Evolutionary conservation across 2,329 filamentous ascomycete species (phyloP).

Genomic region (Periglandula ipomoeae): DNA sequence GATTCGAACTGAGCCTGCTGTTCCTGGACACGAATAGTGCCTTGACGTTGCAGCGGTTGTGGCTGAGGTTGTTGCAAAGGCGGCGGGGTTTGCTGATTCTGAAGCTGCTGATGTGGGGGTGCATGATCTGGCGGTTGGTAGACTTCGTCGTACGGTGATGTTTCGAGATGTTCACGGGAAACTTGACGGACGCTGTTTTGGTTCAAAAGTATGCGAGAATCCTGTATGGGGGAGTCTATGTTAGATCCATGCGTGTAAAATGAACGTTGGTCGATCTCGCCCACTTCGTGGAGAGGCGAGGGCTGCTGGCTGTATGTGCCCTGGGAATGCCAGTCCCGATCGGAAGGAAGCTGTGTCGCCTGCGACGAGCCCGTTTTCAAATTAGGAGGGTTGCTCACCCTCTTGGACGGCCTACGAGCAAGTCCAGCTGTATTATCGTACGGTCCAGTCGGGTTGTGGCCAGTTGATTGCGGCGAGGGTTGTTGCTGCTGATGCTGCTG

Average conservation of each 20-base stretch:
- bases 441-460: slow-evolving; percentile 20
- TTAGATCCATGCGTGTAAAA: slow-evolving; percentile 29
- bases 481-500: slow-evolving; percentile 15
- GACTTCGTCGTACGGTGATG: slow-evolving; percentile 37
- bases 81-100: slow-evolving; percentile 11
- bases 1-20: slow-evolving; percentile 23
- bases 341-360: slow-evolving; percentile 7
- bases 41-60: slow-evolving; percentile 17
- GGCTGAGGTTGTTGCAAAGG: slow-evolving; percentile 15
- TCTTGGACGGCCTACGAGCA: slow-evolving; percentile 47
- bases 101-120: slow-evolving; percentile 24
- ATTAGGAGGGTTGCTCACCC: slow-evolving; percentile 39
- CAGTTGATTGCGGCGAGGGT: slow-evolving; percentile 1
- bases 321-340: slow-evolving; percentile 15
- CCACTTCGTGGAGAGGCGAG: slow-evolving; percentile 36
- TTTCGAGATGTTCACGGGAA: slow-evolving; percentile 32
- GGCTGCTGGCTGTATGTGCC: slow-evolving; percentile 12
- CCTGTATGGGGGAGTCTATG: slow-evolving; percentile 30
- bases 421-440: slow-evolving; percentile 43
- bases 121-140: slow-evolving; percentile 23
- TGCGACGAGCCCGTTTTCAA: slow-evolving; percentile 32
- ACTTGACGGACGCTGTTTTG: slow-evolving; percentile 39
- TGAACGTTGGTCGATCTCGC: slow-evolving; percentile 29
- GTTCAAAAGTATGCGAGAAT: slow-evolving; percentile 23
- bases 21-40: slow-evolving; percentile 17